Conservation (phyloP, 306 rosid species). For the Cicer bijugum region DNA sequence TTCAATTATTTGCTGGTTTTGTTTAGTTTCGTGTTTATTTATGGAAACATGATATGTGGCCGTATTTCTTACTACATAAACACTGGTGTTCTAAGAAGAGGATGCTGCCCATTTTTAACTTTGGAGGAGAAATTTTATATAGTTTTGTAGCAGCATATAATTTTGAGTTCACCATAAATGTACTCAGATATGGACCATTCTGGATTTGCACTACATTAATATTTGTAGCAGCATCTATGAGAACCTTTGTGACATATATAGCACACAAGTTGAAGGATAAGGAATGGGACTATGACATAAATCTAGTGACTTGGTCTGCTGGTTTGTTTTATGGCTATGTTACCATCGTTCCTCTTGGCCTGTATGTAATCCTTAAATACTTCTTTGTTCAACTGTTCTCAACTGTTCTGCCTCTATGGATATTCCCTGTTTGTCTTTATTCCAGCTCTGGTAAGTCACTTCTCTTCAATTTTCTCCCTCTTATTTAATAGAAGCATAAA, state of each 20-base stretch:
- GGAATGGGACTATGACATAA: constrained; percentile 92
- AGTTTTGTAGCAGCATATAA: constrained; percentile 28
- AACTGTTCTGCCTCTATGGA: constrained; percentile 91
- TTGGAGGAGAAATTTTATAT: constrained; percentile 20
- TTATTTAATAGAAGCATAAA: background rate
- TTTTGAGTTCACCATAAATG: constrained; percentile 42
- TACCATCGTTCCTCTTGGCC: constrained; percentile 74
- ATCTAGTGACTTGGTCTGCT: constrained; percentile 93
- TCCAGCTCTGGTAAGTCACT: constrained; percentile 81
- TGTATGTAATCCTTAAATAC: constrained; percentile 83
- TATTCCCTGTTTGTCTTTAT: constrained; percentile 90
- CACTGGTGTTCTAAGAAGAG: background rate
- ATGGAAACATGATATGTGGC: constrained; percentile 10
- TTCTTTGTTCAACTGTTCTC: no score
- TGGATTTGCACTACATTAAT: constrained; percentile 97
- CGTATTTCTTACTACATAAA: background rate
- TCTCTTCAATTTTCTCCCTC: constrained; percentile 36
- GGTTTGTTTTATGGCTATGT: constrained; percentile 95
- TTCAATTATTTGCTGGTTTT: constrained; percentile 7
- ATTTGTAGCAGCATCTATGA: constrained; percentile 92
- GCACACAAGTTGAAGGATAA: constrained; percentile 79
- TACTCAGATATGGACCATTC: constrained; percentile 90
- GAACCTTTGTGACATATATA: constrained; percentile 88
- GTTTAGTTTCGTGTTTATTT: constrained; percentile 22
- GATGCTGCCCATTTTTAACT: background rate